Evolutionary conservation across 2,329 filamentous ascomycete species (phyloP).

Genomic region (Arachnopeziza araneosa): DNA sequence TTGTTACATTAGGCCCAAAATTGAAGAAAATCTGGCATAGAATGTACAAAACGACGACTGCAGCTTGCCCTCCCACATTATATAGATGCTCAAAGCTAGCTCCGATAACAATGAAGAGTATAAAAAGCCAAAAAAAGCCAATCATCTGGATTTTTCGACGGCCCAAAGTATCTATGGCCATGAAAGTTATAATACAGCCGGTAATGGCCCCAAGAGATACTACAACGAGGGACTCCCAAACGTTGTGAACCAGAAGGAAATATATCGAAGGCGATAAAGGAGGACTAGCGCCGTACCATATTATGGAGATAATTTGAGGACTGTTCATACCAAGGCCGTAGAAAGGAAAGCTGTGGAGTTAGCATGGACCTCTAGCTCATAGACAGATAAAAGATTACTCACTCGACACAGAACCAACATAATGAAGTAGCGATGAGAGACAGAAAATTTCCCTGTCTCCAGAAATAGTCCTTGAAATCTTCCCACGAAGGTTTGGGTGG

Average conservation of each 20-base stretch:
- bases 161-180: conserved; percentile 65
- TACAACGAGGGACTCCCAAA: too few relatives aligned
- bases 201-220: too few relatives aligned
- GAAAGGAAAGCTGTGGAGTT: too few relatives aligned
- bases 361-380: too few relatives aligned
- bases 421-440: conserved; percentile 58
- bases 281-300: conserved; percentile 16
- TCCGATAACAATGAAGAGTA: conserved; percentile 57
- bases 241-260: conserved; percentile 4
- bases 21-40: conserved; percentile 63
- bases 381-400: conserved; percentile 37
- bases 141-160: conserved; percentile 69
- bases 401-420: conserved; percentile 20
- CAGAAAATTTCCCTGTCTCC: conserved; percentile 42
- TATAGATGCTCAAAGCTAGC: conserved; percentile 33
- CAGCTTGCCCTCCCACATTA: conserved; percentile 4
- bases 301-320: conserved; percentile 13
- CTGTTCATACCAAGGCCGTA: conserved; percentile 50
- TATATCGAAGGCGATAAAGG: conserved; percentile 17
- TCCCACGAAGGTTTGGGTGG: neutral
- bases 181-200: conserved; percentile 1
- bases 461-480: conserved; percentile 8
- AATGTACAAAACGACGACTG: conserved; percentile 52
- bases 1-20: conserved; percentile 60
- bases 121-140: conserved; percentile 55